Evolutionary conservation across 2,329 filamentous ascomycete genomes (phyloP).

Genomic region (Alternaria alternata): DNA sequence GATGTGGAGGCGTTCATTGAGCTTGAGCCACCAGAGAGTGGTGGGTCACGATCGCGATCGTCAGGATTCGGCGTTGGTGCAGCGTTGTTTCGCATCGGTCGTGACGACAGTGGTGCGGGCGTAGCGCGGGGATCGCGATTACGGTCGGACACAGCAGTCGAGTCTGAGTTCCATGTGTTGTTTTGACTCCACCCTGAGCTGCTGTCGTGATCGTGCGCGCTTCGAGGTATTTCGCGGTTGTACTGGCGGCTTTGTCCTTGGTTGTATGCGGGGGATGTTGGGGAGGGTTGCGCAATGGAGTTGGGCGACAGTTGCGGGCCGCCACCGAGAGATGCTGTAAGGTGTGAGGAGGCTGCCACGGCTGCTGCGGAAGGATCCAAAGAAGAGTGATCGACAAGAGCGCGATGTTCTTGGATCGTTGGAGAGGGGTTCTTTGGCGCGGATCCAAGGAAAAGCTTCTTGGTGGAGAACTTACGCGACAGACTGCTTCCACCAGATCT

Average conservation of each 20-base stretch:
- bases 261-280: constrained; percentile 60
- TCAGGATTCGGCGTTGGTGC: constrained; percentile 41
- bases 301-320: constrained; percentile 52
- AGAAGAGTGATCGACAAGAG: constrained; percentile 52
- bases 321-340: constrained; percentile 58
- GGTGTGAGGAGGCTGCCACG: constrained; percentile 59
- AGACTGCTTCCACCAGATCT: constrained; percentile 55
- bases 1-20: constrained; percentile 34
- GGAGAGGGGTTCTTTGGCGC: constrained; percentile 61
- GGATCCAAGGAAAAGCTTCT: constrained; percentile 60
- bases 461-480: constrained; percentile 62
- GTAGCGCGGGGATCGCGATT: constrained; percentile 45
- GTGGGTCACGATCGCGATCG: constrained; percentile 41
- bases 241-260: constrained; percentile 44
- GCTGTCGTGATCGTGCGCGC: constrained; percentile 43
- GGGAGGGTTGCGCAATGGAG: constrained; percentile 56
- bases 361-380: constrained; percentile 61
- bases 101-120: constrained; percentile 41
- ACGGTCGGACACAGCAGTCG: constrained; percentile 37
- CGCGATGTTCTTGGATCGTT: constrained; percentile 56
- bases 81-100: constrained; percentile 41
- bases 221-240: constrained; percentile 42
- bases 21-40: constrained; percentile 47
- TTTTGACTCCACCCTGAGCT: constrained; percentile 40
- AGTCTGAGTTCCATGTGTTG: constrained; percentile 43